phyloP scores from a whole-genome alignment of 1,284 basidiomycete species.

The Moesziomyces globuligerus region DNA sequence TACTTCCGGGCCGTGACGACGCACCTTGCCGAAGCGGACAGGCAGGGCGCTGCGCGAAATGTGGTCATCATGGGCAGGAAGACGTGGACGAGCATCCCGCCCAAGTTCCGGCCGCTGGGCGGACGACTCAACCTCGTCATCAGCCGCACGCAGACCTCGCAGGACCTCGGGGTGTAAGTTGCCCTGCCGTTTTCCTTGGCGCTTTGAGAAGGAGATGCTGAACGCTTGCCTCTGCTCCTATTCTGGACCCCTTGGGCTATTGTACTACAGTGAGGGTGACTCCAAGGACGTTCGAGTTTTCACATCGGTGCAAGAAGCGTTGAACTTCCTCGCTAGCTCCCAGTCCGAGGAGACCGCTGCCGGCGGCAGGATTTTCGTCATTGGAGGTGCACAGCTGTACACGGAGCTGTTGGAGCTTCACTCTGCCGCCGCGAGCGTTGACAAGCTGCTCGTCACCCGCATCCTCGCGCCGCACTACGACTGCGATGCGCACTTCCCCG shows the following conservation, averaged over 20 bases:
- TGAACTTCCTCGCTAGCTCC: slow-evolving; percentile 4
- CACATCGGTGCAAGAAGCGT: slow-evolving; percentile 22
- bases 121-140: slow-evolving; percentile 84
- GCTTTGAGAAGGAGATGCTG: neutral
- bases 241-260: slow-evolving; percentile 3
- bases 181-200: neutral
- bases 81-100: slow-evolving; percentile 98
- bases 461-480: slow-evolving; percentile 79
- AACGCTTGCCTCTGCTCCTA: slow-evolving; percentile 1
- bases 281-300: slow-evolving; percentile 28
- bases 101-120: slow-evolving; percentile 82
- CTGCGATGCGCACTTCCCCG: slow-evolving; percentile 88
- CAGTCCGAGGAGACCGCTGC: neutral
- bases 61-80: slow-evolving; percentile 94
- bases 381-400: slow-evolving; percentile 90
- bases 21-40: slow-evolving; percentile 66
- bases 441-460: slow-evolving; percentile 78
- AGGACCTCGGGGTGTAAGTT: slow-evolving; percentile 74
- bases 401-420: slow-evolving; percentile 69
- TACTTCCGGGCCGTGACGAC: slow-evolving; percentile 88
- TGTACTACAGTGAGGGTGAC: slow-evolving; percentile 54
- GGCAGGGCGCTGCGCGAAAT: slow-evolving; percentile 71
- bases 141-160: slow-evolving; percentile 74
- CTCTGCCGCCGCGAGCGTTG: slow-evolving; percentile 16
- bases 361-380: slow-evolving; percentile 75